Evolutionary conservation across 2,329 filamentous ascomycete species (phyloP).

Genomic region (Colletotrichum somersetense): DNA sequence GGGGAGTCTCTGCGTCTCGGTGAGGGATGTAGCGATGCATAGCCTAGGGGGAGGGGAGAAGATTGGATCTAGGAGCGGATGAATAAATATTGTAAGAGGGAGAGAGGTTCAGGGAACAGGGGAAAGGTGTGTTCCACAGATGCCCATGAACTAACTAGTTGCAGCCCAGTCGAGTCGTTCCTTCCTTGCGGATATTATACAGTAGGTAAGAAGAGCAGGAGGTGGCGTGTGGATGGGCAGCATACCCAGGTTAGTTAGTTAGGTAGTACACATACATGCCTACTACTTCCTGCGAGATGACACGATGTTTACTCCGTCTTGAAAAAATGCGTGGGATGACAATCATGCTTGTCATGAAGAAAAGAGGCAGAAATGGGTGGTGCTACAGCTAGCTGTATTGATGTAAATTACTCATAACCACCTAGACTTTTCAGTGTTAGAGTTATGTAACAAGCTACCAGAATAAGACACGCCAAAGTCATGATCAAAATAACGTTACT

Average conservation of each 20-base stretch:
- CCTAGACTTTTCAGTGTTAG: not conserved
- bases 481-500: not conserved
- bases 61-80: not conserved
- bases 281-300: not conserved
- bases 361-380: not conserved
- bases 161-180: not conserved
- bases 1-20: slow-evolving; percentile 52
- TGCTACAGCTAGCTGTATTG: not conserved
- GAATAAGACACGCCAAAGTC: not conserved
- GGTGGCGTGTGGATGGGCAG: not conserved
- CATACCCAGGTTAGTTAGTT: not conserved
- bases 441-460: not conserved
- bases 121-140: no score
- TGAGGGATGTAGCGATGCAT: slow-evolving; percentile 65
- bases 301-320: not conserved
- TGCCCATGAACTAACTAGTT: not conserved
- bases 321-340: no score
- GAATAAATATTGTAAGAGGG: not conserved
- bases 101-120: not conserved
- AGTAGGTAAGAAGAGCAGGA: not conserved
- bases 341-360: not conserved
- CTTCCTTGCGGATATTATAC: not conserved
- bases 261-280: no score
- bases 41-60: not conserved
- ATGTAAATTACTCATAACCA: not conserved